Evolutionary conservation across 192 early-diverging fungal species (phyloP), one percentile per base, ranked within the genome.

Genomic region (Coemansia sp.): DNA sequence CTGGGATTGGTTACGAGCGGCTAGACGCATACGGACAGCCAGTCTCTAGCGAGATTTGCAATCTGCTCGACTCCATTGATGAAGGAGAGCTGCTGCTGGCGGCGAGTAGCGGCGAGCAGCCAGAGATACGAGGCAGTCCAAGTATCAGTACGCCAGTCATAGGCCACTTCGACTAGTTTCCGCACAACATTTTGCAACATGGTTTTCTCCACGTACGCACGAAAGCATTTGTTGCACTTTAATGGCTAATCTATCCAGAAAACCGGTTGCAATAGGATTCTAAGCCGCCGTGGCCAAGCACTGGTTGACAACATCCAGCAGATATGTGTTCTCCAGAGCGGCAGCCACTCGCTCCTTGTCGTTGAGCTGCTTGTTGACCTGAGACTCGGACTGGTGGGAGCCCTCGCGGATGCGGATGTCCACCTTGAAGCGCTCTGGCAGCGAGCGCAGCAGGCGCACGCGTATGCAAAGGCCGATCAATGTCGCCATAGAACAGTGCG

Each of bases 401-500:
- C 96, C 96, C 58, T 92, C 81, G 17, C 86, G 82, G 22, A 98
- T 91, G 9, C 75, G 78, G 37, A 98, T 94, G 76, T 94, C 92
- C 5, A 98, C 86, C 80, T 95, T 97, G 81, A 92, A 99, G 27
- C 93, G 79, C 31, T 84, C 86, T 4, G 94, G 93, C 53, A 97
- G 70, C 42, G 85, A 84, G 46, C 93, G 80, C 36, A 99, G 72
- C 37, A 99, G 65, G 40, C 90, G 82, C 8, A 99, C 94, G 21
- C 96, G 86, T 35, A 99, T 97, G 74, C 94, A 96, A 14, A 97
- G 81, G 0, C 96, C 96, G 69, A 99, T 99, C 35, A 99, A 70
- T 8, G 96, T 97, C 9, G 94, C 94, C 96, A 99, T 99, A 27
- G 91, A 94, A 74, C 96, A 99, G 71, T 99, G 96, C 23, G 94